phyloP scores from a whole-genome alignment of 2,329 filamentous ascomycete species.

The Apiospora koreana region DNA sequence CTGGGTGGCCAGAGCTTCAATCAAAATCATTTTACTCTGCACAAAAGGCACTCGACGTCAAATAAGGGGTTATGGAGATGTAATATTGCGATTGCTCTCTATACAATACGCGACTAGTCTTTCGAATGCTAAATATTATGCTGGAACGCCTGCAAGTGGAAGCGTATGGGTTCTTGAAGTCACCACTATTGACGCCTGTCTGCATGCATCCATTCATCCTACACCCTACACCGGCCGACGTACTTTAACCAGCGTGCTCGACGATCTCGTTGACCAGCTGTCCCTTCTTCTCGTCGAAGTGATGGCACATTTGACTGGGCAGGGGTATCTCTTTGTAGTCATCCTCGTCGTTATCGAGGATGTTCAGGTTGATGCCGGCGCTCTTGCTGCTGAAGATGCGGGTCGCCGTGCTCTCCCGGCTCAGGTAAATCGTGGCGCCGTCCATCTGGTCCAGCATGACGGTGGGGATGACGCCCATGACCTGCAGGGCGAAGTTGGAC shows the following conservation, averaged over 20 bases:
- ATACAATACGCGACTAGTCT: slow-evolving; percentile 11
- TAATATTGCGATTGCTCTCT: slow-evolving; percentile 13
- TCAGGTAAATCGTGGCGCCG: slow-evolving; percentile 82
- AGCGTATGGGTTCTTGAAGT: slow-evolving; percentile 15
- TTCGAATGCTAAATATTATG: slow-evolving; percentile 5
- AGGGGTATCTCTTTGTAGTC: slow-evolving; percentile 88
- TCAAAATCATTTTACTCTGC: not conserved
- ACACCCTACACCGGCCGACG: not conserved
- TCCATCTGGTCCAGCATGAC: slow-evolving; percentile 93
- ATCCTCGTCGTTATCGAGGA: slow-evolving; percentile 69
- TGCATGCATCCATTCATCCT: slow-evolving; percentile 10
- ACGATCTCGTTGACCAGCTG: slow-evolving; percentile 91
- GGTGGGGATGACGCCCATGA: slow-evolving; percentile 82
- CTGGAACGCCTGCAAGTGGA: slow-evolving; percentile 1
- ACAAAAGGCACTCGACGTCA: too few species aligned
- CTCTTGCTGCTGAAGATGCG: slow-evolving; percentile 92
- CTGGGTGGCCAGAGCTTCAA: not conserved
- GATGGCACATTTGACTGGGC: slow-evolving; percentile 85
- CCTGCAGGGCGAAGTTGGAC: slow-evolving; percentile 90
- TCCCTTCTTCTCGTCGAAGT: slow-evolving; percentile 69
- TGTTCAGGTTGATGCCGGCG: slow-evolving; percentile 81
- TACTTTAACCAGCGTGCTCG: slow-evolving; percentile 75
- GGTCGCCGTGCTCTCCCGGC: slow-evolving; percentile 73
- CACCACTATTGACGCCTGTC: not conserved
- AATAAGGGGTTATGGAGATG: not conserved